Evolutionary conservation across 1,284 basidiomycete species (phyloP).

Genomic region (Cutaneotrichosporon sp.): DNA sequence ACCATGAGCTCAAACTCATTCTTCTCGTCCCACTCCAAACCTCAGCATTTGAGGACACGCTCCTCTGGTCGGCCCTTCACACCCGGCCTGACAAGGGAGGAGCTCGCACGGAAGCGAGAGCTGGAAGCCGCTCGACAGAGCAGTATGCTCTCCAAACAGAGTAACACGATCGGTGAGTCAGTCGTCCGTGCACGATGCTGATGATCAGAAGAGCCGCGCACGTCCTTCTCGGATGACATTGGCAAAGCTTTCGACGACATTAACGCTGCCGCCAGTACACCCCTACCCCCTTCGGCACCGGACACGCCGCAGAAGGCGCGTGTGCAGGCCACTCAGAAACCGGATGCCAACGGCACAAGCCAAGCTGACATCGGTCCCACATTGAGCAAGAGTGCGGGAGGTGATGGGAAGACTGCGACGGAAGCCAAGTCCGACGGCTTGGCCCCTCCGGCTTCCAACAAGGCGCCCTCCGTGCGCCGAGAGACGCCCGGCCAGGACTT

Average conservation of each 20-base stretch:
- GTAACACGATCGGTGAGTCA: too few relatives aligned
- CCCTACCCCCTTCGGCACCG: background rate
- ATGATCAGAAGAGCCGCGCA: background rate
- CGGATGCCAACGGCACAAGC: too few relatives aligned
- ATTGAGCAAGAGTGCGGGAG: too few relatives aligned
- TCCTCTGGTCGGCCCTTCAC: conserved; percentile 27
- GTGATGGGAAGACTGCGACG: too few relatives aligned
- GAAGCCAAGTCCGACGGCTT: too few relatives aligned
- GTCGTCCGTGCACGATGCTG: background rate
- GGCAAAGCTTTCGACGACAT: conserved; percentile 15
- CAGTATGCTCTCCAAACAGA: background rate
- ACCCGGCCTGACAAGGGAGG: conserved; percentile 37
- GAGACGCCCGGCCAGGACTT: conserved; percentile 7
- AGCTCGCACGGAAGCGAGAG: conserved; percentile 31
- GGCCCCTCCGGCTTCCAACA: background rate
- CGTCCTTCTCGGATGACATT: conserved; percentile 15
- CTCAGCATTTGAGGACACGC: too few relatives aligned
- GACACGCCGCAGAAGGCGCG: background rate
- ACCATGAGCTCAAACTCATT: too few relatives aligned
- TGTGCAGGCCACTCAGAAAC: too few relatives aligned
- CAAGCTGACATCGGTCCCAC: background rate
- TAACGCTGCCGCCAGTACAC: background rate
- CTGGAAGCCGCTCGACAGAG: conserved; percentile 35
- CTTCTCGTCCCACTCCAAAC: background rate
- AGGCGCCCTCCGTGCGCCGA: background rate